Base-by-base conservation (phyloP, 2,329 filamentous ascomycete species). In the Hypoxylon sp. region DNA sequence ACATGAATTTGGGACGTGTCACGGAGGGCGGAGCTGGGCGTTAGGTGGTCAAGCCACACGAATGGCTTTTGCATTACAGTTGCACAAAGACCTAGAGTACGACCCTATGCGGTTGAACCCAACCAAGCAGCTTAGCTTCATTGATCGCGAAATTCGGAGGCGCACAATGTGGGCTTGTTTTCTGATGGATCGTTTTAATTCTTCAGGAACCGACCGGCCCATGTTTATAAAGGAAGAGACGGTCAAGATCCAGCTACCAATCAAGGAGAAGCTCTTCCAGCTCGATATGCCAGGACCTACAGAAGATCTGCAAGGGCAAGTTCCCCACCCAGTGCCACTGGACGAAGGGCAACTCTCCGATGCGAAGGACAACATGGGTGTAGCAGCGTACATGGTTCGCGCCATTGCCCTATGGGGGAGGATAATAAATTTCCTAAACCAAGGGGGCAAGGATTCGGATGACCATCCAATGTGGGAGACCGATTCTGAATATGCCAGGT, bases 101-200 rank as follows among this genome's bases (percentile, higher is more conserved):
- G 94, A 97, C 73, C 92, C 93, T 0, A 81, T 89, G 37, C 87
- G 86, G n/a, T 84, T 86, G n/a, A 87, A 88, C 44, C 85, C 86
- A 20, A 84, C 87, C 11, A 85, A 86, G 1, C 89, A 91, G 69
- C 86, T 96, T 58, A 97, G 94, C 77, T 96, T 96, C 73, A 94
- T 95, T 14, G 96, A 98, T 79, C 91, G 94, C 30, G 96, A 99
- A 79, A 98, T 98, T 60, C 88, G 96, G 67, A 86, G 96, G 73
- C 89, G 96, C 63, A 96, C 94, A 2, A 98, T 99, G 95, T 99
- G 96, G 96, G 93, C 95, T 11, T 98, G 95, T 78, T 97, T 97
- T 76, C 81, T 98, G 63, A 98, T 98, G 95, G 96, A 99, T 78
- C 90, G 95, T 0, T 98, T 98, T 84, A 98, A 97, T 80, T 98